Conservation (phyloP, 2,329 filamentous ascomycete species). For the Cryoendolithus antarcticus region DNA sequence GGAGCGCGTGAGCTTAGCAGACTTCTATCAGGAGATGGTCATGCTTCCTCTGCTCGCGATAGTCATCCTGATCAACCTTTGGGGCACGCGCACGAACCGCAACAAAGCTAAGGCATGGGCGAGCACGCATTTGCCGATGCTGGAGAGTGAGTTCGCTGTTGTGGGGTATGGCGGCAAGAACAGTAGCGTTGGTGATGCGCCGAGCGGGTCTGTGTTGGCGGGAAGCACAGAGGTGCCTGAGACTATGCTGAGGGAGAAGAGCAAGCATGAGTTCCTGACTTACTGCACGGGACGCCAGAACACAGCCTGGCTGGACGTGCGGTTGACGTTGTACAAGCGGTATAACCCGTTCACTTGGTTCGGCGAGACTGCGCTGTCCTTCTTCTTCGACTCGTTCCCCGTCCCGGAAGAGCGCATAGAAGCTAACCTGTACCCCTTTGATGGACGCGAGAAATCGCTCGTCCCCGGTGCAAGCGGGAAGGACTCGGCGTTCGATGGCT, state of each 20-base stretch:
- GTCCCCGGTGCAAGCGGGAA: conserved; percentile 48
- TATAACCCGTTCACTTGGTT: conserved; percentile 64
- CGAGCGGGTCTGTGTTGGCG: conserved; percentile 19
- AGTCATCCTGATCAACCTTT: conserved; percentile 65
- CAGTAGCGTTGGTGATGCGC: conserved; percentile 22
- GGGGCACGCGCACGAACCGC: conserved; percentile 70
- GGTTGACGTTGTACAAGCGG: conserved; percentile 67
- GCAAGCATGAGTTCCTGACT: conserved; percentile 69
- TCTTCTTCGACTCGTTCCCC: conserved; percentile 68
- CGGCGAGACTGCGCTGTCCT: conserved; percentile 56
- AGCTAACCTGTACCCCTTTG: conserved; percentile 73
- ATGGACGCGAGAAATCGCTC: conserved; percentile 74
- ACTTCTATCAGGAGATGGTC: conserved; percentile 80
- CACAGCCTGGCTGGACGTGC: conserved; percentile 78
- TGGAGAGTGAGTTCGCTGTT: conserved; percentile 72
- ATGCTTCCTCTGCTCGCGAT: conserved; percentile 64
- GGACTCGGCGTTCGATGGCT: conserved; percentile 65
- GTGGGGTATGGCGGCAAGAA: conserved; percentile 62
- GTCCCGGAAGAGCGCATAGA: conserved; percentile 61
- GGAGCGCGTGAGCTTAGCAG: conserved; percentile 70
- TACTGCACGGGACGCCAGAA: conserved; percentile 92
- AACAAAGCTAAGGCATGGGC: conserved; percentile 72
- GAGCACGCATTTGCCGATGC: conserved; percentile 54
- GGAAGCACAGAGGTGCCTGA: conserved; percentile 38
- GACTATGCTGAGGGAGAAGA: conserved; percentile 68